A percentile compares a stretch with the other conserved stretches of the same genome.
Evolutionary conservation across 306 rosid species (phyloP).

Genomic region (Glycine soja): DNA sequence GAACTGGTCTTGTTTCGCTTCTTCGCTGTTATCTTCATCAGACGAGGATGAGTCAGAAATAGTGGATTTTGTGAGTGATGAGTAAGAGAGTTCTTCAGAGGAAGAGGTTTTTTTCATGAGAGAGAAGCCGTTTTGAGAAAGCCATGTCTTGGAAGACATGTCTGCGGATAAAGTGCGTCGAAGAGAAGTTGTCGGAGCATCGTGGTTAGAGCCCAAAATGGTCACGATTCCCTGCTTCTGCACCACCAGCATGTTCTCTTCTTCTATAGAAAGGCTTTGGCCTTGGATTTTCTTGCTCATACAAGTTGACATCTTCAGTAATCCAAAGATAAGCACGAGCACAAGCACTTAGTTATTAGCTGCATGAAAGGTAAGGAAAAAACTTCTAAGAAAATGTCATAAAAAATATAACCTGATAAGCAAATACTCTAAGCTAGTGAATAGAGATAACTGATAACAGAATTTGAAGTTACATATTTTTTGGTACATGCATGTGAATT

Average conservation of each 20-base stretch:
- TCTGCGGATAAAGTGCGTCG: slow-evolving; percentile 87
- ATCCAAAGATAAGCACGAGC: background rate
- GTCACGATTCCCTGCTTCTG: slow-evolving; percentile 74
- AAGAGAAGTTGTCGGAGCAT: slow-evolving; percentile 47
- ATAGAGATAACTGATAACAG: background rate
- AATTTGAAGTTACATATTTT: slow-evolving; percentile 26
- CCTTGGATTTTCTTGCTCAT: slow-evolving; percentile 36
- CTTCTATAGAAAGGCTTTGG: slow-evolving; percentile 12
- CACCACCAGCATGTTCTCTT: slow-evolving; percentile 28
- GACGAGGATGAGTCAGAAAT: slow-evolving; percentile 41
- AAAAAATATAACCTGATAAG: background rate
- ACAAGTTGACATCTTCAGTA: too few species aligned
- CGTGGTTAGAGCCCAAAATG: slow-evolving; percentile 60
- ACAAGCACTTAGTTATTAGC: background rate
- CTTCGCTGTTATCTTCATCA: slow-evolving; percentile 37
- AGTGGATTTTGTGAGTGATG: background rate
- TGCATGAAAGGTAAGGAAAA: slow-evolving; percentile 40
- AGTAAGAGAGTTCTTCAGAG: background rate
- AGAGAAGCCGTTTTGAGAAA: slow-evolving; percentile 62
- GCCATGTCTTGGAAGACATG: slow-evolving; percentile 86
- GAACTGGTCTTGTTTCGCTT: slow-evolving; percentile 33
- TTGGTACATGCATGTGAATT: slow-evolving; percentile 28
- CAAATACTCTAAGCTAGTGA: slow-evolving; percentile 17
- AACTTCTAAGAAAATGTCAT: background rate
- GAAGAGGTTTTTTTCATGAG: slow-evolving; percentile 67